Evolutionary conservation across 495 filamentous ascomycete genomes (phyloP), one percentile per base, ranked within the genome.

Genomic region (Xanthoparmelia taractica): DNA sequence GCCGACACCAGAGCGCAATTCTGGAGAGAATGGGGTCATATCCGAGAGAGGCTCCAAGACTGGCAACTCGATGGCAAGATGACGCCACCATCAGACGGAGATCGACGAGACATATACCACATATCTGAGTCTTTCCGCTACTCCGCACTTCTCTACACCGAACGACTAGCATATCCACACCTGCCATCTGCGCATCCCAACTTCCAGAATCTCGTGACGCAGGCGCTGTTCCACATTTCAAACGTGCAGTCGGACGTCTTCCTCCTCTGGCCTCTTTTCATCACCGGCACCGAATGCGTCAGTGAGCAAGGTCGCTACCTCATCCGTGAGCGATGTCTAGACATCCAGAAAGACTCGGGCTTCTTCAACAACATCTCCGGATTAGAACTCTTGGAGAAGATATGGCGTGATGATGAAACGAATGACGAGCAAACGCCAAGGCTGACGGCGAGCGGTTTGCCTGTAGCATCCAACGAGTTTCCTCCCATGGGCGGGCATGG

Each of bases 351-450:
- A 31, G 88, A 92, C 69, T 91, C 87, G 50, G 92, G 91, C 18
- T 96, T 97, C 72, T 88, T 88, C 75, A 97, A 97, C 71, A 96
- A 96, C 68, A 78, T 96, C 27, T 87, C 87, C 10, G 91, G 89
- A 25, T 78, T 97, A 58, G 89, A 92, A 68, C 83, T 96, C 0
- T 70, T 97, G 66, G 92, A 97, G 75, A 84, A 83, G 68, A 82
- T 95, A 54, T 97, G 93, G 93, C 78, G 73, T 72, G 76, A 81
- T 72, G 73, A 78, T 60, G 74, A 74, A 23, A 63, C 34, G 33
- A 64, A 27, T 43, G 64, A 63, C 34, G 64, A 66, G n/a, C 59
- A 63, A n/a, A 48, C 47, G 6, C 31, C 59, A 3, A 38, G 45
- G 17, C 18, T 45, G 37, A 20, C 27, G 27, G 43, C 36, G 23